These are phyloP conservation scores for Vitis hybrid DNA, from an alignment of 177 flowering plant species.

Conservation along the genomic window DNA sequence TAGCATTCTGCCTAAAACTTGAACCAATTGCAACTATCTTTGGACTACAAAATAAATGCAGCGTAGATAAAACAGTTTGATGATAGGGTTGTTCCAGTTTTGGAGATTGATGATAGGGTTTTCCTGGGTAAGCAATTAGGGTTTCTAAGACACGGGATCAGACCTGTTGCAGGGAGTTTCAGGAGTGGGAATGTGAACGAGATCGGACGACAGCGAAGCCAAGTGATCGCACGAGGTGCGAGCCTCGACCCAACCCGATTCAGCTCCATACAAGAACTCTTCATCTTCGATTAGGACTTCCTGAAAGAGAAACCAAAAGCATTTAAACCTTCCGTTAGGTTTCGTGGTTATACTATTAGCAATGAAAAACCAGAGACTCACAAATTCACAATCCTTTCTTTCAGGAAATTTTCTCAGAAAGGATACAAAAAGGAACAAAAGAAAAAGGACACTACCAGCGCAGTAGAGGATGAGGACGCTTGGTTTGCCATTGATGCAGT, in stretches of 20 bases:
- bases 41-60: too few relatives aligned
- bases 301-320: not conserved
- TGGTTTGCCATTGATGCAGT: conserved; percentile 24
- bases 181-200: conserved; percentile 65
- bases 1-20: too few relatives aligned
- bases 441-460: conserved; percentile 10
- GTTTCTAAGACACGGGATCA: not conserved
- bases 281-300: not conserved
- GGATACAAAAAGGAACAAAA: not conserved
- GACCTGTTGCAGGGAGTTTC: conserved; percentile 70
- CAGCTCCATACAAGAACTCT: conserved; percentile 45
- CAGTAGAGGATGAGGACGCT: conserved; percentile 34
- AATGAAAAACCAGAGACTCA: not conserved
- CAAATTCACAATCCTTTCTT: too few relatives aligned
- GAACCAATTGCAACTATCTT: too few relatives aligned
- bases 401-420: too few relatives aligned
- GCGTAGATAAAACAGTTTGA: too few relatives aligned
- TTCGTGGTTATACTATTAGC: not conserved
- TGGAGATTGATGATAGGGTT: too few relatives aligned
- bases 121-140: not conserved
- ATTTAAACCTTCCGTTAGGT: too few relatives aligned
- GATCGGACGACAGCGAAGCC: conserved; percentile 53
- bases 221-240: conserved; percentile 75
- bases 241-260: conserved; percentile 91
- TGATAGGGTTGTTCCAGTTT: too few relatives aligned